phyloP scores from a whole-genome alignment of 2,329 filamentous ascomycete species.

The Sporothrix variecibatus region DNA sequence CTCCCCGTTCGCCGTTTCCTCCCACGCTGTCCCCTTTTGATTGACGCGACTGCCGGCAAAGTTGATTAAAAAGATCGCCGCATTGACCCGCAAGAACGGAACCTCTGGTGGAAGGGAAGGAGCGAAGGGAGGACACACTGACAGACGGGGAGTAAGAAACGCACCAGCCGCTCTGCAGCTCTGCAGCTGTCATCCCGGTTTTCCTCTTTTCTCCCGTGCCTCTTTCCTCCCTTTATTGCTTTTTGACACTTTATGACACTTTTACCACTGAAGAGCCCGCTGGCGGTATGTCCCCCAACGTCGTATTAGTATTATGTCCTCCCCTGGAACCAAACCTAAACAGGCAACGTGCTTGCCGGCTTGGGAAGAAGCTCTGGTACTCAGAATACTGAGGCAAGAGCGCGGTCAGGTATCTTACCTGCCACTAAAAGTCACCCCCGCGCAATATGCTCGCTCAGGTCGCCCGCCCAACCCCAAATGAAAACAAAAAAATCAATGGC shows the following conservation, averaged over 20 bases:
- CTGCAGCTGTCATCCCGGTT: slow-evolving; percentile 4
- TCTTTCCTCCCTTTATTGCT: not conserved
- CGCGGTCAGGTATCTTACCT: not conserved
- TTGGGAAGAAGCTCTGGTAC: slow-evolving; percentile 19
- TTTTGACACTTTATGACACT: not conserved
- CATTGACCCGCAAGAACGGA: slow-evolving; percentile 25
- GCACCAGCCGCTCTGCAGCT: slow-evolving; percentile 14
- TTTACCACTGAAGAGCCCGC: not conserved
- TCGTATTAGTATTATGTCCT: not conserved
- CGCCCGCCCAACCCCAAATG: slow-evolving; percentile 29
- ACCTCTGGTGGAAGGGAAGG: slow-evolving; percentile 15
- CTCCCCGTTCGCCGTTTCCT: not conserved
- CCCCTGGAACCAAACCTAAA: slow-evolving; percentile 28
- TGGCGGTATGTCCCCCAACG: not conserved
- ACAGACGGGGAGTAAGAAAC: not conserved
- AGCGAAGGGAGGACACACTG: not conserved
- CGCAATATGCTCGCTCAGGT: slow-evolving; percentile 20
- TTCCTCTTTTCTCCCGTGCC: not conserved
- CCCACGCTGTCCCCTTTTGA: not conserved
- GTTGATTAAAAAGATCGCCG: slow-evolving; percentile 15
- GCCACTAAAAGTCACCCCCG: slow-evolving; percentile 1
- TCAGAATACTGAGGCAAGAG: too few species aligned
- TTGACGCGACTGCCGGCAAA: not conserved
- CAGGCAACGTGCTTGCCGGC: slow-evolving; percentile 17
- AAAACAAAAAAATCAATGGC: slow-evolving; percentile 22